Evolutionary conservation across 2,329 filamentous ascomycete genomes (phyloP), one percentile per base, ranked within the genome.

Genomic region (Shiraia sp.): DNA sequence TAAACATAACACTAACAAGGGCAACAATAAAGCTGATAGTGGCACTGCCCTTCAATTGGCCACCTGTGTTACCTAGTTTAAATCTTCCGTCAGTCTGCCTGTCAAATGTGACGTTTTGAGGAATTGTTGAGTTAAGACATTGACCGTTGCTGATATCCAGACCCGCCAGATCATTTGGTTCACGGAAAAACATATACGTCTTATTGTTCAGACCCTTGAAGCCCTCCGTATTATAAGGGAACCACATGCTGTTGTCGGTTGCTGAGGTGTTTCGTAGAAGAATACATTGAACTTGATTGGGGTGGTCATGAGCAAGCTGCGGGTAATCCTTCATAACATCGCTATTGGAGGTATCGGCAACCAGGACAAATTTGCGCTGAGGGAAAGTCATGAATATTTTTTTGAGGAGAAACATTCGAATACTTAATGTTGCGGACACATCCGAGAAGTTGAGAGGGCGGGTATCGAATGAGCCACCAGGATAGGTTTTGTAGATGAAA

Each of bases 121-220:
- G 66, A 5, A 90, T 77, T 0, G 75, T 77, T 22, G 68, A 55
- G 55, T 90, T 90, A 55, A 81, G 76, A 63, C 87, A 90, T 43
- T 85, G 75, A 1, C 86, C 87, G 31, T 79, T 80, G 2, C 72
- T 75, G 45, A 91, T 82, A 55, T 91, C 85, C 46, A 89, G 68
- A 3, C 77, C 75, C 6, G 58, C 76, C 26, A 91, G 68, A 54
- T 91, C 87, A 63, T 90, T 82, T 0, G 87, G 79, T 13, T 85
- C 77, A 12, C 78, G 72, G 75, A 92, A 91, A 72, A 92, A 91
- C 87, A 91, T 90, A 71, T 89, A 91, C 51, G 74, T 79, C 23
- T 75, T 75, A 63, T 85, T 80, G 36, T 85, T 79, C 30, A 91
- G 62, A 2, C 73, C 78, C 69, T 87, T 73, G 71, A 91, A 91